Base-by-base conservation (phyloP, 164 flowering plant species). In the Cinnamomum micranthum region DNA sequence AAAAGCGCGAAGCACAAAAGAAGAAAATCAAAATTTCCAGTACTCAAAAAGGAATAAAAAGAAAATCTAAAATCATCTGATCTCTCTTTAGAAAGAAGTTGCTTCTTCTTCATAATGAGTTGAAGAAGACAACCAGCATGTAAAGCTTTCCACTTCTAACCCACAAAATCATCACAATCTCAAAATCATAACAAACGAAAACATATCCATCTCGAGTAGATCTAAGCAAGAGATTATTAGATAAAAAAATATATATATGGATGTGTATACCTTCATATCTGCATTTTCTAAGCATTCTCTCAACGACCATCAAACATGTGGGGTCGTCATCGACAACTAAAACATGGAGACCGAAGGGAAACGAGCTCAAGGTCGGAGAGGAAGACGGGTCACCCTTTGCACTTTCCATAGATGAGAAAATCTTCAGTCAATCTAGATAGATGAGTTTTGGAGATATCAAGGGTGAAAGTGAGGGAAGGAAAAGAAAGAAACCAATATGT, bases 281-380 rank as follows among this genome's bases (percentile, higher is more conserved):
- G 70, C 97, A 92, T 76, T 88, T 91, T 82, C 85, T 89, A 72
- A 92, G 95, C 95, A 92, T 92, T 87, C 89, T 91, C 35, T 92
- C 97, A 1, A 92, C 86, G 68, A 92, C 88, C 75, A 83, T 91
- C 60, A 91, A 73, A 92, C 97, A 91, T 6, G 95, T 87, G 1
- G 87, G 91, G 77, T 91, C 97, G 69, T 92, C 93, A 75, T 92
- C 97, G 62, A 92, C 97, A 14, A 92, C 93, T 19, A 92, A 90
- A 69, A 92, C 93, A 0, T 94, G 84, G 3, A 90, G 83, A 75
- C 97, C 94, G 14, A 85, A 89, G 27, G 94, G 94, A 77, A 92
- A 90, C 60, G 17, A 15, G n/a, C n/a, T 55, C 17, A 14, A 55
- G 6, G 60, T 15, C 7, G 60, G n/a, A 15, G 20, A 19, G 17